A percentile compares a stretch with the other conserved stretches of the same genome.
Conservation (phyloP, 306 rosid species). For the Styphnolobium japonicum region DNA sequence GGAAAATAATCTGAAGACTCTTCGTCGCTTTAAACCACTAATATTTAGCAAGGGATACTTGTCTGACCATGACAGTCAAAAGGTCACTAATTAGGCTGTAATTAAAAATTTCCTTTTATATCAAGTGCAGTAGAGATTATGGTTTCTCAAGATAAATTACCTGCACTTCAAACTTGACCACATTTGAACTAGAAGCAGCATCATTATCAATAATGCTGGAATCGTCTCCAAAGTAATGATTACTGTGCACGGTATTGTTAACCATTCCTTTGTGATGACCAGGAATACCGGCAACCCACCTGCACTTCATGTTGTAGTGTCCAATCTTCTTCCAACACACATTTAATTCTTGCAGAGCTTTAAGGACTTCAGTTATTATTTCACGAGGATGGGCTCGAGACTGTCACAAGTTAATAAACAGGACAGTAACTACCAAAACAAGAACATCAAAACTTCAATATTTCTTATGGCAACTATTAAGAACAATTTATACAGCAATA, state of each 20-base stretch:
- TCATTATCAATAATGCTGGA: constrained; percentile 58
- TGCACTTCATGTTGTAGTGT: constrained; percentile 94
- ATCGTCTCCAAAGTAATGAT: constrained; percentile 62
- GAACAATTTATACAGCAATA: constrained; percentile 2
- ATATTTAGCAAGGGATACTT: background rate
- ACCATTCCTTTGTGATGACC: constrained; percentile 67
- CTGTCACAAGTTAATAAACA: constrained; percentile 42
- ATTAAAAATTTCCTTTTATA: background rate
- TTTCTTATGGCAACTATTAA: background rate
- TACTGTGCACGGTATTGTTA: constrained; percentile 47
- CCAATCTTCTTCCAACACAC: constrained; percentile 98
- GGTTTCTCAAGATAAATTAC: constrained; percentile 39
- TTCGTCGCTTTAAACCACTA: background rate
- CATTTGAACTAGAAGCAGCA: constrained; percentile 48
- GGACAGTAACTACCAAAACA: constrained; percentile 27
- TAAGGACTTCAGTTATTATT: constrained; percentile 92
- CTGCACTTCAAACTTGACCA: constrained; percentile 97
- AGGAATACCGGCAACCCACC: constrained; percentile 57
- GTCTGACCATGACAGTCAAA: background rate
- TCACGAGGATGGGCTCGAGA: constrained; percentile 91
- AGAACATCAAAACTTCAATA: constrained; percentile 11
- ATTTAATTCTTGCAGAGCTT: constrained; percentile 80
- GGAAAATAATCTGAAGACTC: background rate
- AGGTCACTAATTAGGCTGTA: background rate
- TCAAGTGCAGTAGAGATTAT: constrained; percentile 4